Conservation (phyloP, 2,329 filamentous ascomycete species). For the Sclerotinia subarctica region DNA sequence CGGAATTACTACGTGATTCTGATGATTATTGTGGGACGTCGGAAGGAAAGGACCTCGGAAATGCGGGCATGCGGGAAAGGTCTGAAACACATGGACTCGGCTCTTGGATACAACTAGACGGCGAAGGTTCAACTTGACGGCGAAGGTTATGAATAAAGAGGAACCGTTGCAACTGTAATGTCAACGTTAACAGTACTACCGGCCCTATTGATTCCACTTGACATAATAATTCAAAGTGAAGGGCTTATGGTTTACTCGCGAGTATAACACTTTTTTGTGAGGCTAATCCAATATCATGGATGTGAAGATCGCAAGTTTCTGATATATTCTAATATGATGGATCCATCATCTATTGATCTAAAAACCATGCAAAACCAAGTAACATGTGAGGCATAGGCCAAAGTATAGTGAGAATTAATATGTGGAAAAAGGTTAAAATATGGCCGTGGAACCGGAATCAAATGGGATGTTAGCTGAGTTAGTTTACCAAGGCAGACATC, state of each 20-base stretch:
- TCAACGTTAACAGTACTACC: not conserved
- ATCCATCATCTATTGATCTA: conserved; percentile 5
- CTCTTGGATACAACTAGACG: not conserved
- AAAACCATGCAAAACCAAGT: conserved; percentile 5
- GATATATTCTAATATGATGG: not conserved
- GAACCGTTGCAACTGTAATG: not conserved
- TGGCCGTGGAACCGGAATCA: not conserved
- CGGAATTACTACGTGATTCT: not conserved
- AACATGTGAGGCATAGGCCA: not conserved
- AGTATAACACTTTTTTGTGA: not conserved
- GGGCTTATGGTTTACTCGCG: not conserved
- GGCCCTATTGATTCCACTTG: not conserved
- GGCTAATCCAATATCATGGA: not conserved
- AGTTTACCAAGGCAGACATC: not conserved
- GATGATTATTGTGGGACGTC: conserved; percentile 1
- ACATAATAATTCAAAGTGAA: not conserved
- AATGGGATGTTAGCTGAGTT: not conserved
- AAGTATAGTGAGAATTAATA: not conserved
- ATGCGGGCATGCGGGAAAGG: not conserved
- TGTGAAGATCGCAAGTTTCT: not conserved
- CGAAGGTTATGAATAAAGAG: not conserved
- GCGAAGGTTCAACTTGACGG: not conserved
- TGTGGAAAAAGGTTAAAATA: not conserved
- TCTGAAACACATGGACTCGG: not conserved
- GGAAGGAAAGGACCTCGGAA: conserved; percentile 7